phyloP scores from a whole-genome alignment of 306 rosid genomes.

The peach (Prunus persica) region DNA sequence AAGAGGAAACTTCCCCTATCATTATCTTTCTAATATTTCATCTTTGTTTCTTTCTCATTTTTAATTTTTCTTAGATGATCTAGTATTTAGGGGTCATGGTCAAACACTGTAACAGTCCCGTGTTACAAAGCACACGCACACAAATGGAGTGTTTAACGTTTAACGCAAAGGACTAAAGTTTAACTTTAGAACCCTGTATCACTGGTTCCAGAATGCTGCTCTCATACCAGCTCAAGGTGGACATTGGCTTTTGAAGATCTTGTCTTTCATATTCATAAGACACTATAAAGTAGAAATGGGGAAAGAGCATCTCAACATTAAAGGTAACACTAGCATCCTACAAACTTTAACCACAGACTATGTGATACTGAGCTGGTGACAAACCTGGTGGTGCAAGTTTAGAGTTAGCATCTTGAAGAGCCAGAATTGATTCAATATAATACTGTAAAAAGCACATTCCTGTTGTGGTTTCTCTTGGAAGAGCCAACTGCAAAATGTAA shows the following conservation, averaged over 20 bases:
- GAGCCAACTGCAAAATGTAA: constrained; percentile 73
- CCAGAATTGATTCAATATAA: constrained; percentile 78
- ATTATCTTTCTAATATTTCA: too few species aligned
- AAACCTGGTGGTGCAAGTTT: constrained; percentile 53
- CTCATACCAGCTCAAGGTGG: neutral
- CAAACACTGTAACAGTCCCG: too few species aligned
- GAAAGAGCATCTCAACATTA: neutral
- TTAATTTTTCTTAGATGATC: neutral
- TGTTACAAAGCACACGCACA: too few species aligned
- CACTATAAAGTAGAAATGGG: neutral
- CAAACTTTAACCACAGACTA: neutral
- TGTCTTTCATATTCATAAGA: neutral
- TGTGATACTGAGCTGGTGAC: constrained; percentile 2
- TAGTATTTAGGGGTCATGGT: too few species aligned
- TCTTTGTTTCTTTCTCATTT: too few species aligned
- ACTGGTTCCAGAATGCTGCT: neutral
- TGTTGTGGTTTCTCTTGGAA: constrained; percentile 83
- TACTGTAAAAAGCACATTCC: constrained; percentile 69
- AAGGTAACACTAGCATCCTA: neutral
- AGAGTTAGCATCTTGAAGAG: constrained; percentile 84
- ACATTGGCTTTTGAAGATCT: neutral
- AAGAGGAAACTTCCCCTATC: too few species aligned
- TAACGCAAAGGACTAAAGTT: too few species aligned
- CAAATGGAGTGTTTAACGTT: too few species aligned
- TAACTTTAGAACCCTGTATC: neutral